Base-by-base conservation (phyloP, 2,329 filamentous ascomycete genomes). In the Eutypa lata region DNA sequence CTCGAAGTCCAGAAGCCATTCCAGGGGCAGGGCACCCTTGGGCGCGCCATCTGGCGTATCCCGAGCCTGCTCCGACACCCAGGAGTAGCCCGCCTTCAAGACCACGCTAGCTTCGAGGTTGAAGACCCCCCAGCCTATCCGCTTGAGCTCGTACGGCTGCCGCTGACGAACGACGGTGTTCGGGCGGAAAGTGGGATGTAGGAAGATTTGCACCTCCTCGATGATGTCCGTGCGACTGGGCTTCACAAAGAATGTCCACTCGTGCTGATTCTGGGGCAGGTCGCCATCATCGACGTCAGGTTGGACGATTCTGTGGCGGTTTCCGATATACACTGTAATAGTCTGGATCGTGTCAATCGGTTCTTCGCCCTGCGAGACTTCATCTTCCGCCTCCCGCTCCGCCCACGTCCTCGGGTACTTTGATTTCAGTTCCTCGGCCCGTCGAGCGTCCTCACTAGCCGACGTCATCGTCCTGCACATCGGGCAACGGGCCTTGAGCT, bases 171-270 rank as follows among this genome's bases (percentile, higher is more conserved):
- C 61, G 2, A 75, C 50, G 10, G 61, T 62, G 7, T 63, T 65
- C 13, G 69, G 72, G 0, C 66, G 65, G 53, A 76, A 76, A 1
- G 73, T 76, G 18, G 71, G 72, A 56, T 77, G 74, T 58, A 73
- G 59, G 19, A 57, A 53, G 4, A 77, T 68, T 26, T 73, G 69
- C 7, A 78, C 70, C 53, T 75, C 66, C 50, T 75, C 65, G 8
- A 78, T 66, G 24, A 77, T 67, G n/a, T 76, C 73, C 10, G 65
- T 68, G 3, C 72, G 64, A n/a, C 68, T 72, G 1, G 69, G 64
- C n/a, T 65, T 57, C 6, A 77, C 71, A 56, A 77, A 78, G 55
- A 77, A 76, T 0, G 67, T 72, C 74, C 75, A 78, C 31, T 73
- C 67, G 55, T 76, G 75, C 51, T 65, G 57, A 46, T 74, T 76